Evolutionary conservation across 495 filamentous ascomycete species (phyloP).

Genomic region (Bacidia gigantensis): DNA sequence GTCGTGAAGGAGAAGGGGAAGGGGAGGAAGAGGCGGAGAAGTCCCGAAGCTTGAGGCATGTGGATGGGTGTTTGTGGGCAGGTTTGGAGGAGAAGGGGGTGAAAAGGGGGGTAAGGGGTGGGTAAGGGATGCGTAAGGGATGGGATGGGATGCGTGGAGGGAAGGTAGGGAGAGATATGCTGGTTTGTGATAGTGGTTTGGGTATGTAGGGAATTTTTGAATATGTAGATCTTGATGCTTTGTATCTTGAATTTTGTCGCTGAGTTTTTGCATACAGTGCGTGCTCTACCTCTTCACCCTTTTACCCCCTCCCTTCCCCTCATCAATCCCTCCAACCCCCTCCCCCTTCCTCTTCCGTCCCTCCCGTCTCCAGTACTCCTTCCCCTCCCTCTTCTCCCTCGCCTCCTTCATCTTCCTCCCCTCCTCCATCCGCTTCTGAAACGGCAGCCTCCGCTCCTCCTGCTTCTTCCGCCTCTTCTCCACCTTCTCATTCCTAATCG

Average conservation of each 20-base stretch:
- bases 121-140: too few relatives aligned
- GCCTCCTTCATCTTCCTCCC: conserved; percentile 66
- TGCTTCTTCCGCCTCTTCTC: conserved; percentile 70
- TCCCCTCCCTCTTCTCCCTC: conserved; percentile 76
- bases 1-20: too few relatives aligned
- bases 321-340: conserved; percentile 45
- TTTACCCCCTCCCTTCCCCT: conserved; percentile 56
- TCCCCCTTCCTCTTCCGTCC: conserved; percentile 79
- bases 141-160: too few relatives aligned
- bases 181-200: too few relatives aligned
- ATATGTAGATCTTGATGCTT: too few relatives aligned
- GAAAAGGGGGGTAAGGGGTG: too few relatives aligned
- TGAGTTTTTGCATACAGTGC: too few relatives aligned
- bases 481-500: conserved; percentile 77
- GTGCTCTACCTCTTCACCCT: conserved; percentile 20
- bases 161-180: too few relatives aligned
- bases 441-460: conserved; percentile 65
- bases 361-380: conserved; percentile 87
- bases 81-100: neutral
- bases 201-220: too few relatives aligned
- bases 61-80: neutral
- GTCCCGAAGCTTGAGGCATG: too few relatives aligned
- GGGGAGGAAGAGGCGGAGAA: too few relatives aligned
- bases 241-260: too few relatives aligned
- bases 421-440: conserved; percentile 67